Conservation (phyloP, 1,284 basidiomycete genomes). For the Cryptococcus sp. region DNA sequence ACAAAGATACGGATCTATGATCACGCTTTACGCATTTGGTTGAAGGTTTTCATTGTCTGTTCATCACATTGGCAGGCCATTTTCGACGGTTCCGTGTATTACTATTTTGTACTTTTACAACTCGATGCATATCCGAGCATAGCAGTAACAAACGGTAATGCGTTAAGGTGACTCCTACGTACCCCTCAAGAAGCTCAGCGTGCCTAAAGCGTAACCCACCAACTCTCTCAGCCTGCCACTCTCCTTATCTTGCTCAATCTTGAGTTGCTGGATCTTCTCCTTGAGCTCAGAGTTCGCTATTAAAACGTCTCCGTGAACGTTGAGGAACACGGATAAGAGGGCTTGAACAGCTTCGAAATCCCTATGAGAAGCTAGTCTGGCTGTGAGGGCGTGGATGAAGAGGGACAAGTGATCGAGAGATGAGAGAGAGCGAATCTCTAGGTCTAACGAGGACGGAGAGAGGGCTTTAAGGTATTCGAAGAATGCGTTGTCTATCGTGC, state of each 20-base stretch:
- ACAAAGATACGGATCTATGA: conserved; percentile 36
- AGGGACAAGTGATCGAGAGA: conserved; percentile 64
- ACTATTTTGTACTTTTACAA: neutral
- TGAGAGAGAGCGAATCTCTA: conserved; percentile 78
- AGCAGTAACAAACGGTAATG: neutral
- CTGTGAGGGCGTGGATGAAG: conserved; percentile 74
- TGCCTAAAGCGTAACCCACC: conserved; percentile 51
- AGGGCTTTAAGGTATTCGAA: conserved; percentile 84
- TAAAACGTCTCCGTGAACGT: conserved; percentile 79
- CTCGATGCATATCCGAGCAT: neutral
- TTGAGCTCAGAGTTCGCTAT: conserved; percentile 66
- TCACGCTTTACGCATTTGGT: neutral
- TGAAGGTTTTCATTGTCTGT: too few relatives aligned
- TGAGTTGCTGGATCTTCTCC: conserved; percentile 61
- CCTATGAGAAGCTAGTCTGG: conserved; percentile 71
- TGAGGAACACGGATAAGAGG: conserved; percentile 78
- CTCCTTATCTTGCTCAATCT: conserved; percentile 68
- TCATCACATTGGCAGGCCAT: neutral
- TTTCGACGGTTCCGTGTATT: neutral
- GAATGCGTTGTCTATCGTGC: conserved; percentile 68
- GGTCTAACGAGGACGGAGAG: conserved; percentile 85
- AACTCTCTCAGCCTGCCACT: conserved; percentile 63
- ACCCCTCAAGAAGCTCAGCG: conserved; percentile 47
- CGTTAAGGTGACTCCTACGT: conserved; percentile 12
- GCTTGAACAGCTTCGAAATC: conserved; percentile 97